Base-by-base conservation (phyloP, 805 yeast genomes). In the Saccharomycopsis fibuligera region DNA sequence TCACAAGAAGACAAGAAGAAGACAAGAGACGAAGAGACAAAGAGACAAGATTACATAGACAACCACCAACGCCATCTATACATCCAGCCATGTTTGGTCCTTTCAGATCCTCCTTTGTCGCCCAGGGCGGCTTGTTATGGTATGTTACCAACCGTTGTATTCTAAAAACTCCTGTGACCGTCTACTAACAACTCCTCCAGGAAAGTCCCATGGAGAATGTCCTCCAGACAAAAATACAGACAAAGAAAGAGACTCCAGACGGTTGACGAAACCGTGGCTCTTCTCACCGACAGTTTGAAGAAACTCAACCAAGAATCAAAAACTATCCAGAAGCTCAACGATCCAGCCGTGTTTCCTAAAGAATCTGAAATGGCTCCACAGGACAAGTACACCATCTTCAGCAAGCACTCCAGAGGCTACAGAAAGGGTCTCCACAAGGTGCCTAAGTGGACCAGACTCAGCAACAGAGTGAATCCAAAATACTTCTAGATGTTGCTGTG, bases 401-500 rank as follows among this genome's bases (percentile, higher is more conserved):
- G 79, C 67, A 83, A 77, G 65, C 79, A 79, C 58, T 75, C 81
- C 12, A 79, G 74, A 59, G 82, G 81, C 19, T 93, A 91, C 68
- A 79, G 98, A 70, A 91, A 89, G 68, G 81, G 90, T 55, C 79
- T 86, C 23, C 98, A 91, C 61, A 68, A 80, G 64, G 85, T 83
- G 38, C 96, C 96, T 19, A 86, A 89, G 62, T 89, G 96, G 95
- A 89, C 97, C 47, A 88, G 83, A 69, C 63, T 79, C 54, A 78
- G 95, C 6, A 75, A 82, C 65, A 81, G 96, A 70, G 79, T 76
- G 50, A 84, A 86, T 60, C 96, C 96, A 40, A 74, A 74, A 51
- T 74, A 81, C 61, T 83, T 76, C 63, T 86, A 69, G 31, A 12
- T 27, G 8, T 27, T 12, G 12, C 31, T 8, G 31, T 8, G 10